phyloP scores from a whole-genome alignment of 331 rosid genomes.

The Erythrophleum ivorense region DNA sequence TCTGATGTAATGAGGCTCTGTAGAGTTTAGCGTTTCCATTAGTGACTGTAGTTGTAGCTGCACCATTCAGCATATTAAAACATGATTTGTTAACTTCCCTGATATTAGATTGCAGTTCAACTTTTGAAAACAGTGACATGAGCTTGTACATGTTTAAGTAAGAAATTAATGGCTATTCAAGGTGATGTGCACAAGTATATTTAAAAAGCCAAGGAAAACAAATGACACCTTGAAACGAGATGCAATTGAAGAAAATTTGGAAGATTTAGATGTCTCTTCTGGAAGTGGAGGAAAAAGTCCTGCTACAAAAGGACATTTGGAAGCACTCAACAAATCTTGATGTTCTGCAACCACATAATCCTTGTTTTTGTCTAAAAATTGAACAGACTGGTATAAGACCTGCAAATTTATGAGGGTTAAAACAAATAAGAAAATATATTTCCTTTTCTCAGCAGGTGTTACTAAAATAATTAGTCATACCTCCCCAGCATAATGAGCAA shows the following conservation, averaged over 20 bases:
- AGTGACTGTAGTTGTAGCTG: slow-evolving; percentile 92
- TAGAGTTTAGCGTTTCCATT: slow-evolving; percentile 93
- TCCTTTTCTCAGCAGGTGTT: slow-evolving; percentile 32
- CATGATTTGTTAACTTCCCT: slow-evolving; percentile 43
- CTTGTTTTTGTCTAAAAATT: slow-evolving; percentile 98
- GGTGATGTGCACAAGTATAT: slow-evolving; percentile 18
- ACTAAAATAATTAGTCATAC: slow-evolving; percentile 47
- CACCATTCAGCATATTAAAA: slow-evolving; percentile 50
- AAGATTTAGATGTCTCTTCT: slow-evolving; percentile 90
- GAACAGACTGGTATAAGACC: slow-evolving; percentile 94
- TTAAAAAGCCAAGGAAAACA: slow-evolving; percentile 23
- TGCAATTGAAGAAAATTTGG: slow-evolving; percentile 98
- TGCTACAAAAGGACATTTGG: slow-evolving; percentile 91
- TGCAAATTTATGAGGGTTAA: slow-evolving; percentile 53
- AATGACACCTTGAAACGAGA: slow-evolving; percentile 90
- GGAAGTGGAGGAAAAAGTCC: slow-evolving; percentile 97
- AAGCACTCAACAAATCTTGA: slow-evolving; percentile 87
- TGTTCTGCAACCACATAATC: slow-evolving; percentile 96
- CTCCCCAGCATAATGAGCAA: slow-evolving; percentile 99
- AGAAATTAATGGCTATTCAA: slow-evolving; percentile 19
- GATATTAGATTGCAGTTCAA: slow-evolving; percentile 34
- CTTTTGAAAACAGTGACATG: slow-evolving; percentile 33
- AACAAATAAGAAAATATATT: slow-evolving; percentile 31
- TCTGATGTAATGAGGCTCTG: slow-evolving; percentile 97
- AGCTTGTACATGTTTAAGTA: slow-evolving; percentile 35